Conservation (phyloP, 768 basidiomycete genomes). For the Mycena filopes region DNA sequence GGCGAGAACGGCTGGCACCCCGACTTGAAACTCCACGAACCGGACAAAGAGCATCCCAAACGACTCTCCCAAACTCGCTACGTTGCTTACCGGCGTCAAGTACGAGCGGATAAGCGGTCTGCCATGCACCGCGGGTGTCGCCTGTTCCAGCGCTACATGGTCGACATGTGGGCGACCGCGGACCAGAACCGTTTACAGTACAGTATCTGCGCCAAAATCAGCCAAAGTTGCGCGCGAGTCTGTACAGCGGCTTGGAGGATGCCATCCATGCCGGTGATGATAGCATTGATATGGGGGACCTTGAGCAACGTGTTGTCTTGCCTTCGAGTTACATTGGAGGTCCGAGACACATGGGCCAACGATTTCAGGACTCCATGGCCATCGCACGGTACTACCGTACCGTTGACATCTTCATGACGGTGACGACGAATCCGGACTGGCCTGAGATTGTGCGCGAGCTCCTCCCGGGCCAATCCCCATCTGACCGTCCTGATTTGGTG, state of each 20-base stretch:
- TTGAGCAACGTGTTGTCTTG: slow-evolving; percentile 41
- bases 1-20: slow-evolving; percentile 45
- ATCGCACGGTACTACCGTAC: slow-evolving; percentile 48
- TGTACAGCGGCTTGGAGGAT: slow-evolving; percentile 42
- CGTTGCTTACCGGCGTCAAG: slow-evolving; percentile 46
- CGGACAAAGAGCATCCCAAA: slow-evolving; percentile 7
- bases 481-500: slow-evolving; percentile 61
- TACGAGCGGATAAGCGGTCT: slow-evolving; percentile 34
- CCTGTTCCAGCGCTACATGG: slow-evolving; percentile 52
- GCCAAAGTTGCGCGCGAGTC: slow-evolving; percentile 38
- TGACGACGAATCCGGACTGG: slow-evolving; percentile 65
- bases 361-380: slow-evolving; percentile 53
- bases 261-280: slow-evolving; percentile 28
- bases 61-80: slow-evolving; percentile 43
- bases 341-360: slow-evolving; percentile 45
- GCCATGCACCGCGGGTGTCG: slow-evolving; percentile 46
- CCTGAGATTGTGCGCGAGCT: slow-evolving; percentile 54
- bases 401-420: slow-evolving; percentile 60
- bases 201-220: slow-evolving; percentile 44
- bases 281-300: slow-evolving; percentile 34
- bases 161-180: slow-evolving; percentile 3
- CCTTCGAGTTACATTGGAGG: slow-evolving; percentile 33
- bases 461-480: slow-evolving; percentile 47
- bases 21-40: not conserved
- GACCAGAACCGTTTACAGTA: slow-evolving; percentile 47